phyloP scores from a whole-genome alignment of 192 early-diverging fungal genomes.

The Spizellomyces punctatus region DNA sequence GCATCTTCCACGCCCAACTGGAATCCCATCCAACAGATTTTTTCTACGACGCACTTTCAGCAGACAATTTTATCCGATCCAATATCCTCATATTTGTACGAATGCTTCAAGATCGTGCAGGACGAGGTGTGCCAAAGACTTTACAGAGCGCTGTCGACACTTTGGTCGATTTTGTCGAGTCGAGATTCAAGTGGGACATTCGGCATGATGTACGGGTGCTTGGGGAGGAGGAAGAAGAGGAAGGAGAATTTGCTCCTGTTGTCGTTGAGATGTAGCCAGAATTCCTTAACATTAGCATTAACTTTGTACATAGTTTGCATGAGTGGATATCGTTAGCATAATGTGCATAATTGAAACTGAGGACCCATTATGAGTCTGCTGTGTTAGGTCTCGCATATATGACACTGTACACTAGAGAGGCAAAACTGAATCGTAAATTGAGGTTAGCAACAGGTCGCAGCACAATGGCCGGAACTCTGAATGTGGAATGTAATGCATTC shows the following conservation, averaged over 20 bases:
- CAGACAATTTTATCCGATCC: slow-evolving; percentile 65
- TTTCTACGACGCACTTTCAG: slow-evolving; percentile 65
- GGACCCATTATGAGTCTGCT: no score
- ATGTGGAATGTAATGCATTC: no score
- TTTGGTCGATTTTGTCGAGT: slow-evolving; percentile 55
- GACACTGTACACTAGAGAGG: no score
- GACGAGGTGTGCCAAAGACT: slow-evolving; percentile 7
- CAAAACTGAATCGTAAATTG: no score
- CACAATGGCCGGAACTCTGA: no score
- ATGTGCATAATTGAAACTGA: no score
- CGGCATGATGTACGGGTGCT: slow-evolving; percentile 53
- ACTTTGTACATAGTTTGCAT: no score
- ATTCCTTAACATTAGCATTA: no score
- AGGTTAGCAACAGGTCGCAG: no score
- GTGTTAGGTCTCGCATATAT: no score
- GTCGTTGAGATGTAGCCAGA: slow-evolving; percentile 32
- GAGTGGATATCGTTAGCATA: no score
- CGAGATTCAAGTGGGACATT: slow-evolving; percentile 69
- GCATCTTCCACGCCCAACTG: slow-evolving; percentile 58
- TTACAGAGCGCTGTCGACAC: slow-evolving; percentile 45
- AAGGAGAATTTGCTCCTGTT: slow-evolving; percentile 45
- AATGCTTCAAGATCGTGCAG: slow-evolving; percentile 31
- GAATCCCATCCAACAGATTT: slow-evolving; percentile 73
- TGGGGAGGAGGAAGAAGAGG: slow-evolving; percentile 43
- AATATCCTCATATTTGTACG: slow-evolving; percentile 45